Evolutionary conservation across 208 protist species (phyloP).

Genomic region (Entamoeba histolytica): DNA sequence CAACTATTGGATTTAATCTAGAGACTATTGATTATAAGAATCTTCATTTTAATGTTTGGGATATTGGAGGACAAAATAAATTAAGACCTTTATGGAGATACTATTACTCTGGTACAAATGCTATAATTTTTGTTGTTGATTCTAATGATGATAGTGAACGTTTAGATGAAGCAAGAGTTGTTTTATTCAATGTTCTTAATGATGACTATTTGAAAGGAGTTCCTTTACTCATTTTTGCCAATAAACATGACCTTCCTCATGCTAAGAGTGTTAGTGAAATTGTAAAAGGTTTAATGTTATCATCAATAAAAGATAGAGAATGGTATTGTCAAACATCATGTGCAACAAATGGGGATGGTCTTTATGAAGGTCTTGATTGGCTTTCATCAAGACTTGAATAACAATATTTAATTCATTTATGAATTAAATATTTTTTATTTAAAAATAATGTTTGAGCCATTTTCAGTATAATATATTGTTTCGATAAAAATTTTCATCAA

Average conservation of each 20-base stretch:
- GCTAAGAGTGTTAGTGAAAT: neutral
- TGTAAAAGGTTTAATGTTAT: neutral
- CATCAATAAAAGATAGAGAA: neutral
- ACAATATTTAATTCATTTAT: neutral
- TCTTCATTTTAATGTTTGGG: slow-evolving; percentile 5
- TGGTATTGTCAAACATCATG: neutral
- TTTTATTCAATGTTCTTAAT: neutral
- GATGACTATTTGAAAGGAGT: neutral
- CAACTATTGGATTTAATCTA: slow-evolving; percentile 33
- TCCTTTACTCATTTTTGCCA: slow-evolving; percentile 19
- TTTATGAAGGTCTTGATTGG: neutral
- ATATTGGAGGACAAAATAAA: slow-evolving; percentile 15
- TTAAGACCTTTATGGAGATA: slow-evolving; percentile 11
- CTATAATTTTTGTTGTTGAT: slow-evolving; percentile 18
- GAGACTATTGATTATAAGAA: neutral
- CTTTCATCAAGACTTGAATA: neutral
- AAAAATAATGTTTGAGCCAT: too few relatives aligned
- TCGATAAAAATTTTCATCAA: too few relatives aligned
- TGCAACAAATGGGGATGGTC: neutral
- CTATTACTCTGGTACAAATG: slow-evolving; percentile 8
- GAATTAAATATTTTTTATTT: too few relatives aligned
- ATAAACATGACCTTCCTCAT: slow-evolving; percentile 18
- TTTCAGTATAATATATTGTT: too few relatives aligned
- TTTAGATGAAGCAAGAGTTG: neutral
- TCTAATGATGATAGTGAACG: slow-evolving; percentile 3